These are phyloP conservation scores for Gryganskiella cystojenkinii DNA, from an alignment of 192 early-diverging fungal genomes.

Conservation along the genomic window DNA sequence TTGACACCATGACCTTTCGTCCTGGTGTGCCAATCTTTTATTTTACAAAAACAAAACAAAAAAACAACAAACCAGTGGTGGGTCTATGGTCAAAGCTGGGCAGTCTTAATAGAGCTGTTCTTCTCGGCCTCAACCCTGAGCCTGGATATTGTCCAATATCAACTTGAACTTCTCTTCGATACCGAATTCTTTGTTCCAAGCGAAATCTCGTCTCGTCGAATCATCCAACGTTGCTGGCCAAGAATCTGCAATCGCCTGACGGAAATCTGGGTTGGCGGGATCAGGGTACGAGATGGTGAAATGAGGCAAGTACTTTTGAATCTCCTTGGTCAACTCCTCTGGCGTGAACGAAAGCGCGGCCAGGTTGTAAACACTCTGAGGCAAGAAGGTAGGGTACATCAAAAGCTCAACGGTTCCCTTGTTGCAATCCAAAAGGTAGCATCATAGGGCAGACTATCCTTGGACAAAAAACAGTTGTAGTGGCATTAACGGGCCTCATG, in stretches of 20 bases:
- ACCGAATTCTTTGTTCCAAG: conserved; percentile 70
- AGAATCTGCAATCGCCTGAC: conserved; percentile 73
- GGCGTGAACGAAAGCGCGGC: conserved; percentile 71
- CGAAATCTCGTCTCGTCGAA: conserved; percentile 67
- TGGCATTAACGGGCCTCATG: conserved; percentile 65
- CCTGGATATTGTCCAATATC: conserved; percentile 67
- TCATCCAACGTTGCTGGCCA: conserved; percentile 75
- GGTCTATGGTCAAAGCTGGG: too few species aligned
- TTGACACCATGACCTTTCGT: too few species aligned
- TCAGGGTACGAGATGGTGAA: conserved; percentile 68
- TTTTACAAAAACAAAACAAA: too few species aligned
- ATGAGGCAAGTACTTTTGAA: conserved; percentile 59
- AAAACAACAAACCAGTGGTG: too few species aligned
- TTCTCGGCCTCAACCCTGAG: conserved; percentile 55
- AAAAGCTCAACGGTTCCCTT: conserved; percentile 70
- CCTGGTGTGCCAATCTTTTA: too few species aligned
- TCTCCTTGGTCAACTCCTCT: conserved; percentile 63
- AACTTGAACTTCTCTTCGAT: conserved; percentile 64
- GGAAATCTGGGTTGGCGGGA: conserved; percentile 60
- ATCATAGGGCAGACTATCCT: conserved; percentile 75
- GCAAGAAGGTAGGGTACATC: conserved; percentile 59
- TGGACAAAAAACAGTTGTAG: conserved; percentile 69
- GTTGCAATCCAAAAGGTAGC: conserved; percentile 73
- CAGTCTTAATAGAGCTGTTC: conserved; percentile 8
- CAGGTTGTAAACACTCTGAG: conserved; percentile 72